Evolutionary conservation across 306 rosid species (phyloP).

Genomic region (Neltuma alba): DNA sequence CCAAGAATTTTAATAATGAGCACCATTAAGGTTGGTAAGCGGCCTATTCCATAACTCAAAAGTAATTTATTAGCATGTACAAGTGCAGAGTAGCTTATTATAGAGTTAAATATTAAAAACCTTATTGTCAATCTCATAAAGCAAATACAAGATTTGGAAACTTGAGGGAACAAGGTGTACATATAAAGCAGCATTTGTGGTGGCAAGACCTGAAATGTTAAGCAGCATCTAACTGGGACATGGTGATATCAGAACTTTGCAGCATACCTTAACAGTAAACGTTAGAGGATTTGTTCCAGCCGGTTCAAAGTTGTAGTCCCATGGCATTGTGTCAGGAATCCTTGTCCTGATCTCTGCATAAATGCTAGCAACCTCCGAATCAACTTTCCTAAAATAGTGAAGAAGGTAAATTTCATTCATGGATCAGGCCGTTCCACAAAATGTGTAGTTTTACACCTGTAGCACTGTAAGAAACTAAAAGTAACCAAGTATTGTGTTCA

Average conservation of each 20-base stretch:
- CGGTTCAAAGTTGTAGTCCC: constrained; percentile 97
- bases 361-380: constrained; percentile 73
- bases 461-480: constrained; percentile 17
- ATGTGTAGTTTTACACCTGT: not conserved
- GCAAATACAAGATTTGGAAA: not conserved
- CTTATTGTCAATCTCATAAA: not conserved
- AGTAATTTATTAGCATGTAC: constrained; percentile 9
- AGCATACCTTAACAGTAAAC: constrained; percentile 80
- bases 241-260: not conserved
- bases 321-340: constrained; percentile 84
- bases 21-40: not conserved
- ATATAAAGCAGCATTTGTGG: not conserved
- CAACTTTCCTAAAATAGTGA: constrained; percentile 68
- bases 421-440: constrained; percentile 1
- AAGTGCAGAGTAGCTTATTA: not conserved
- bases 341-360: constrained; percentile 95
- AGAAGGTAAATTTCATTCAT: constrained; percentile 18
- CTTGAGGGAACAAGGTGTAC: not conserved
- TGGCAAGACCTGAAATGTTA: not conserved
- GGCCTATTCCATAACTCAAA: constrained; percentile 5
- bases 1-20: not conserved
- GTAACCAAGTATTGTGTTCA: constrained; percentile 12
- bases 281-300: constrained; percentile 79
- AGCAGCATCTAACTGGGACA: not conserved
- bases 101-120: not conserved